Base-by-base conservation (phyloP, 257 asterid genomes). In the Solanum pimpinellifolium region DNA sequence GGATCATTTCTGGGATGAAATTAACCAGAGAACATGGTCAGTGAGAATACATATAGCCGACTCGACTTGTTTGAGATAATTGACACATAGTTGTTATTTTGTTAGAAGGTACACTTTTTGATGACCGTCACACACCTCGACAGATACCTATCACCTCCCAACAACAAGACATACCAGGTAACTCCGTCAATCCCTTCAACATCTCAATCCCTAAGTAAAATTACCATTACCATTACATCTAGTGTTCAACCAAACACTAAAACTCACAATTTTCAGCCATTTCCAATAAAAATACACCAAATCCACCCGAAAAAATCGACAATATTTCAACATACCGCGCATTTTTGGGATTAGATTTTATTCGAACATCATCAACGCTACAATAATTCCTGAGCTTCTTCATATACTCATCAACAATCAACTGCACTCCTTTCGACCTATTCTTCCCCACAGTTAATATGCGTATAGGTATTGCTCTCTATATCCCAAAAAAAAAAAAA, bases 381-480 rank as follows among this genome's bases (percentile, higher is more conserved):
- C 98, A 96, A 83, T 93, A 95, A 87, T 82, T 92, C 84, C 90
- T 92, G 87, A 96, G 94, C 93, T 95, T 96, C 59, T 91, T 73
- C 6, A 92, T 77, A 78, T 96, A 96, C 14, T 95, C 96, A 59
- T 96, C 98, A 18, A 92, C 95, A 11, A 92, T 85, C 86, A 95
- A 93, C 90, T 94, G 95, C 86, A 95, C 95, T 14, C 98, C 98
- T 1, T 91, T 46, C 23, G 98, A 95, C 90, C 98, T 90, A 91
- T 92, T 93, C 95, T 94, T 96, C 39, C 98, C 98, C 88, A 94
- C 98, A 1, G 98, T 92, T 16, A 96, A 87, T 83, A 96, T 89
- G 85, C 98, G 94, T 87, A 94, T 94, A 23, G 99, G 98, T 87
- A 95, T 87, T 78, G 95, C 91, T 88, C 97, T 91, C 94, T 94